Evolutionary conservation across 495 filamentous ascomycete species (phyloP).

Genomic region (Mycothermus thermophilus): DNA sequence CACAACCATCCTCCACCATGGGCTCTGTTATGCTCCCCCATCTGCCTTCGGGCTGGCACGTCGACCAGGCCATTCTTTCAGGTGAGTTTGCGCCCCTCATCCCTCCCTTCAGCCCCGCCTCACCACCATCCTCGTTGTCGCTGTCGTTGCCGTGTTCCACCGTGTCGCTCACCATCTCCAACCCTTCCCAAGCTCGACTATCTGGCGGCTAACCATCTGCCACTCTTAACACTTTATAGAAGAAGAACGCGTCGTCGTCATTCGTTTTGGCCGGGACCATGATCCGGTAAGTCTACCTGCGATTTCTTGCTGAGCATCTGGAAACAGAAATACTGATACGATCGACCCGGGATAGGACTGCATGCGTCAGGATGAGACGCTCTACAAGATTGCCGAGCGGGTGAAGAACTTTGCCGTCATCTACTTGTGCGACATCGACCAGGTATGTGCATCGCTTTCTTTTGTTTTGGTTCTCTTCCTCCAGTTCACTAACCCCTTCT

Average conservation of each 20-base stretch:
- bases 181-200: too few relatives aligned
- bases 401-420: conserved; percentile 83
- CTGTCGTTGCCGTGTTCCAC: too few relatives aligned
- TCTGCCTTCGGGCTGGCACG: conserved; percentile 85
- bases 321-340: too few relatives aligned
- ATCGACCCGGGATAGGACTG: too few relatives aligned
- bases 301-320: not conserved
- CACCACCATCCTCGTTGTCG: too few relatives aligned
- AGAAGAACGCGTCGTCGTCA: conserved; percentile 91
- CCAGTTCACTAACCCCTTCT: conserved; percentile 1
- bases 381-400: conserved; percentile 76
- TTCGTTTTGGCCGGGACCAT: conserved; percentile 70
- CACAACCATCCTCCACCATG: conserved; percentile 43
- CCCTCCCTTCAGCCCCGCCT: too few relatives aligned
- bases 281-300: conserved; percentile 3
- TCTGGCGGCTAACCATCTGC: not conserved
- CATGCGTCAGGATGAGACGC: conserved; percentile 89
- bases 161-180: too few relatives aligned
- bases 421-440: conserved; percentile 92
- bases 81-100: not conserved
- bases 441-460: conserved; percentile 15
- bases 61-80: conserved; percentile 83
- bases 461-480: too few relatives aligned
- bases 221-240: too few relatives aligned
- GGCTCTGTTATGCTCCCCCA: conserved; percentile 91